Base-by-base conservation (phyloP, 2,329 filamentous ascomycete genomes). In the Trichothecium roseum region DNA sequence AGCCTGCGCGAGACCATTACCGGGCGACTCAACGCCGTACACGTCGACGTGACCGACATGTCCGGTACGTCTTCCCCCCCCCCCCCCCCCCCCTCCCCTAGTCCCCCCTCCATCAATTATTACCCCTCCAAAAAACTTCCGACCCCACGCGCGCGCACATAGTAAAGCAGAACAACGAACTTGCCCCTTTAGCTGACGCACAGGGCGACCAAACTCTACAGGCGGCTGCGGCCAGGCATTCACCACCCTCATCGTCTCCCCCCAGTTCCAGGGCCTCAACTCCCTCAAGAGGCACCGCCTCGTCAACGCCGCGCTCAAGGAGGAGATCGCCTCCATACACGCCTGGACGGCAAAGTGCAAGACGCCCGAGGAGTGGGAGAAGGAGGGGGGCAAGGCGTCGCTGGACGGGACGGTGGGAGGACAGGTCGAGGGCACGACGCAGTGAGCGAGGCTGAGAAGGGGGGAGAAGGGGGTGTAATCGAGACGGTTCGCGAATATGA, bases 261-360 rank as follows among this genome's bases (percentile, higher is more conserved):
- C 79, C 22, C 64, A 75, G 38, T 87, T 86, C 56, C 66, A 71
- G 37, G 78, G 76, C 48, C 81, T 83, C 57, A 82, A 66, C 52
- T 84, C 84, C 35, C 75, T 95, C 39, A 86, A 86, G 54, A 74
- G 88, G 38, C 85, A 94, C 60, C 78, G 88, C 30, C 70, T 93
- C 42, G 87, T 94, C 48, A 94, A 95, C 60, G 72, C 72, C 13
- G 78, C 78, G 5, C 68, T 95, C 48, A 89, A 87, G 64, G 74
- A 80, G 32, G 87, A 95, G 63, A 94, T 95, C 55, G 84, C 84
- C 13, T 75, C 74, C 44, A 94, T 95, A 48, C 88, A 95, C 64
- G 88, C 88, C 28, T 95, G 88, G 88, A 93, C 85, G 37, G 85
- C 87, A 18, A 93, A 87, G 62, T 94, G 88, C 57, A 83, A 87